Conservation (phyloP, 78 protist species). For the Dictyostelium intermedium region DNA sequence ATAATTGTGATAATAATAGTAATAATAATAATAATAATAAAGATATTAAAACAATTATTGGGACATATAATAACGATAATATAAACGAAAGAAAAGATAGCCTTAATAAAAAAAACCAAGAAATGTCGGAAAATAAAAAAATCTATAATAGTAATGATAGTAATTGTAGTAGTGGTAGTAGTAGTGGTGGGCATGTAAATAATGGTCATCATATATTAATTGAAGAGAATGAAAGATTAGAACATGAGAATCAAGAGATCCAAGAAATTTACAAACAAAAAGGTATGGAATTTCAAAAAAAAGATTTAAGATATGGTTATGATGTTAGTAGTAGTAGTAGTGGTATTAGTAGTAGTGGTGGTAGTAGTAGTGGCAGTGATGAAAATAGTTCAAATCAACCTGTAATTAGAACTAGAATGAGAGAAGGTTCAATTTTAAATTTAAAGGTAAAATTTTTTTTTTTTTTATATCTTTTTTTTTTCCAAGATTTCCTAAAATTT, state of each 20-base stretch:
- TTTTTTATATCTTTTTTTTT: no score
- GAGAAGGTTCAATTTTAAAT: conserved; percentile 14
- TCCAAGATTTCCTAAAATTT: no score
- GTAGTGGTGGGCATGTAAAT: not conserved
- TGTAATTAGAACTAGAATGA: not conserved
- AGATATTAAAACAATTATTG: not conserved
- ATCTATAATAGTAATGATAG: not conserved
- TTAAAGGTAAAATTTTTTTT: conserved; percentile 10
- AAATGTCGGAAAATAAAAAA: not conserved
- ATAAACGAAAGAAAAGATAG: conserved; percentile 28
- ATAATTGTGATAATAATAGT: not conserved
- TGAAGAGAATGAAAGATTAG: conserved; percentile 14
- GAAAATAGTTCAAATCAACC: not conserved
- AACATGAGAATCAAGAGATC: not conserved
- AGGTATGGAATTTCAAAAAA: conserved; percentile 31
- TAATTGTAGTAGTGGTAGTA: not conserved
- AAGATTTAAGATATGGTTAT: conserved; percentile 5
- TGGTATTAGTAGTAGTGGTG: not conserved
- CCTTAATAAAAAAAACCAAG: conserved; percentile 9
- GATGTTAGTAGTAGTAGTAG: not conserved
- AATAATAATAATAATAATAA: not conserved
- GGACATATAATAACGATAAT: not conserved
- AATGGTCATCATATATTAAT: not conserved
- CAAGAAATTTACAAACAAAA: conserved; percentile 8
- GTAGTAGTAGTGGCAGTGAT: not conserved